Conservation (phyloP, 2,329 filamentous ascomycete genomes). For the Teratosphaeria gauchensis region DNA sequence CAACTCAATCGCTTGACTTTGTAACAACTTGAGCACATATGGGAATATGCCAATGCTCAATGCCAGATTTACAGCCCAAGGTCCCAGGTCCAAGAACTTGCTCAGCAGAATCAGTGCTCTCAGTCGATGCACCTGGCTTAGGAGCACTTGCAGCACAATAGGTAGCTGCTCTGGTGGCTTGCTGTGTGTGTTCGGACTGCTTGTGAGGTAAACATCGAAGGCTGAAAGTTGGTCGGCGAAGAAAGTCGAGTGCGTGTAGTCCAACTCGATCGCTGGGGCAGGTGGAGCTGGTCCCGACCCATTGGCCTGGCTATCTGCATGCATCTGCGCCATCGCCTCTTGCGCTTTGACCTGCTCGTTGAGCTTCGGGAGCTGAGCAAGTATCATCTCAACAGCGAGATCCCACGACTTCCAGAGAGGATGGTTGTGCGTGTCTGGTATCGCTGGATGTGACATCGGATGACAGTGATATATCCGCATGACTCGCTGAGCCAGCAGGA, state of each 20-base stretch:
- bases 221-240: conserved; percentile 95
- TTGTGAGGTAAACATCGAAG: conserved; percentile 90
- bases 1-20: conserved; percentile 86
- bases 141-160: conserved; percentile 86
- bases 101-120: conserved; percentile 84
- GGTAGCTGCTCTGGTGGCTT: conserved; percentile 75
- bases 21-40: conserved; percentile 92
- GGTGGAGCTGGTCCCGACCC: conserved; percentile 2
- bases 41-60: conserved; percentile 97
- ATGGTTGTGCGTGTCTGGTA: conserved; percentile 93
- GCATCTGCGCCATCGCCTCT: conserved; percentile 15
- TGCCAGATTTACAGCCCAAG: conserved; percentile 97
- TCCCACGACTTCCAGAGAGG: conserved; percentile 98
- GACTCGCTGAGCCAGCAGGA: conserved; percentile 84
- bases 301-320: neutral
- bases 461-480: conserved; percentile 96
- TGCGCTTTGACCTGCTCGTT: conserved; percentile 64
- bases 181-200: conserved; percentile 75
- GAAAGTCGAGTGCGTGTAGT: conserved; percentile 90
- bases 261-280: conserved; percentile 49
- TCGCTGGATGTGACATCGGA: conserved; percentile 78
- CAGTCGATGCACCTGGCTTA: conserved; percentile 90
- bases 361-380: conserved; percentile 78
- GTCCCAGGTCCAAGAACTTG: conserved; percentile 87
- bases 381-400: conserved; percentile 86